Evolutionary conservation across 2,329 filamentous ascomycete genomes (phyloP).

Genomic region (Talaromyces verruculosus): DNA sequence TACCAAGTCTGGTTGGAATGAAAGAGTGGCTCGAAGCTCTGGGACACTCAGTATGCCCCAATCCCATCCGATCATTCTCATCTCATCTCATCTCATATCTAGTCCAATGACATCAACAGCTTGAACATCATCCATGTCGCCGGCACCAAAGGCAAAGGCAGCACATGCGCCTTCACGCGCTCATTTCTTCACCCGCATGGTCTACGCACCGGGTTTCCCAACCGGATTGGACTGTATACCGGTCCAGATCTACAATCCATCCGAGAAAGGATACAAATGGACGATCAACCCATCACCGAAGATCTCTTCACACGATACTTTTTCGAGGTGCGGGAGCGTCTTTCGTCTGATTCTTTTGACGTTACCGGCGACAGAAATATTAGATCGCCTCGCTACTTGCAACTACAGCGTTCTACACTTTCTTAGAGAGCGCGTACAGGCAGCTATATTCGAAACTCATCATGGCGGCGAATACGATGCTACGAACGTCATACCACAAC

Average conservation of each 20-base stretch:
- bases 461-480: slow-evolving; percentile 68
- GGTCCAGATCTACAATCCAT: slow-evolving; percentile 33
- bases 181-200: slow-evolving; percentile 53
- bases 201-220: slow-evolving; percentile 28
- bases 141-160: slow-evolving; percentile 76
- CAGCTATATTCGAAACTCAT: slow-evolving; percentile 65
- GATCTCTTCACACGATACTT: slow-evolving; percentile 25
- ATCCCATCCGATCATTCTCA: slow-evolving; percentile 6
- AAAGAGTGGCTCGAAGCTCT: slow-evolving; percentile 33
- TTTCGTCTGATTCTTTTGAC: slow-evolving; percentile 32
- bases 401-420: slow-evolving; percentile 62
- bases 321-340: slow-evolving; percentile 35
- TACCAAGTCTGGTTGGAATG: slow-evolving; percentile 35
- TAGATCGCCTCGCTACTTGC: slow-evolving; percentile 28
- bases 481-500: slow-evolving; percentile 58
- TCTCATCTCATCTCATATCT: neutral
- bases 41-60: slow-evolving; percentile 31
- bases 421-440: slow-evolving; percentile 63
- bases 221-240: slow-evolving; percentile 26
- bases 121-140: slow-evolving; percentile 69
- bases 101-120: slow-evolving; percentile 52
- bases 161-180: slow-evolving; percentile 62
- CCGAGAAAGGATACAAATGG: slow-evolving; percentile 42
- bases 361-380: slow-evolving; percentile 15
- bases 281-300: slow-evolving; percentile 32